Conservation (phyloP, 2,329 filamentous ascomycete genomes). For the Phyllosticta citrichinensis region DNA sequence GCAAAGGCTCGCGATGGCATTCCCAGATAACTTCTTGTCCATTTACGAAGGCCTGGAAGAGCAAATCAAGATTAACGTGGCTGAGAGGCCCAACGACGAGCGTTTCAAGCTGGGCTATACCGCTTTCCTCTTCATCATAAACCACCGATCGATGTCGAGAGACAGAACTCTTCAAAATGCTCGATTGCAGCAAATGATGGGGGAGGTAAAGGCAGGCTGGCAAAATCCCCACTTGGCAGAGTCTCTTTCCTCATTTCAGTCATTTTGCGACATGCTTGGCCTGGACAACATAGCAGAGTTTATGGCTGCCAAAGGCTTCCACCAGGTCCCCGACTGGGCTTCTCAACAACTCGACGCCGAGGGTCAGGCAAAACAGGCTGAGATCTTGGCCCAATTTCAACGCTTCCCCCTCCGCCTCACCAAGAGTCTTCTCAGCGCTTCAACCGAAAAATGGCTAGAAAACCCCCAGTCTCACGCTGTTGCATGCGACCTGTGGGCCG, state of each 20-base stretch:
- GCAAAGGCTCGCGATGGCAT: slow-evolving; percentile 77
- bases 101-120: slow-evolving; percentile 77
- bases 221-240: slow-evolving; percentile 57
- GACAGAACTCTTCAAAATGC: slow-evolving; percentile 60
- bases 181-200: slow-evolving; percentile 66
- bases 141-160: slow-evolving; percentile 72
- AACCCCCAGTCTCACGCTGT: slow-evolving; percentile 62
- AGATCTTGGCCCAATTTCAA: slow-evolving; percentile 67
- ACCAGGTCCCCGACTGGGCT: slow-evolving; percentile 75
- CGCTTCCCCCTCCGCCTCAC: slow-evolving; percentile 73
- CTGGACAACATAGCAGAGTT: slow-evolving; percentile 75
- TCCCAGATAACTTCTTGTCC: slow-evolving; percentile 79
- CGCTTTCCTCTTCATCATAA: slow-evolving; percentile 87
- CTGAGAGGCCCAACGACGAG: slow-evolving; percentile 64
- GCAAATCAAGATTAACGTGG: slow-evolving; percentile 71
- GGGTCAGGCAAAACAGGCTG: slow-evolving; percentile 66
- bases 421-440: slow-evolving; percentile 85
- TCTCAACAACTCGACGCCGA: slow-evolving; percentile 65
- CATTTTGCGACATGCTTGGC: slow-evolving; percentile 71
- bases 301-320: slow-evolving; percentile 60
- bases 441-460: slow-evolving; percentile 78
- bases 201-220: slow-evolving; percentile 77
- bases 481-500: slow-evolving; percentile 74
- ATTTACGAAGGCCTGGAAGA: slow-evolving; percentile 74
- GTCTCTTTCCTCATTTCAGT: slow-evolving; percentile 62